A percentile compares a stretch with the other conserved stretches of the same genome.
These are phyloP conservation scores for Botrytis deweyae DNA, from an alignment of 2,329 filamentous ascomycete genomes.

Conservation along the genomic window DNA sequence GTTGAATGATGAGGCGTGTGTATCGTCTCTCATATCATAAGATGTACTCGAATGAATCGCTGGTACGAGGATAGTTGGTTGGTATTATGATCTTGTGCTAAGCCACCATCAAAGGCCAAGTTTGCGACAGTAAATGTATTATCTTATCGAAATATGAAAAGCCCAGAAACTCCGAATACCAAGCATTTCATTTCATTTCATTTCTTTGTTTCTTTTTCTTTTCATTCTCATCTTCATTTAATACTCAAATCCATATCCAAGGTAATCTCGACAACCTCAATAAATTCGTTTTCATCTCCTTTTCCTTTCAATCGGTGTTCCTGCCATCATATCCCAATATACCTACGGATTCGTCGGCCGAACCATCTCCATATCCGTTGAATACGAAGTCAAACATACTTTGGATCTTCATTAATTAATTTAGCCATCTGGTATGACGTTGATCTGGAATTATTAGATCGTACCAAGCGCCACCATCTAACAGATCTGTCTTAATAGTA, in stretches of 20 bases:
- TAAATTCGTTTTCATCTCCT: not conserved
- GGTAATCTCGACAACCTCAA: not conserved
- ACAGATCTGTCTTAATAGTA: not conserved
- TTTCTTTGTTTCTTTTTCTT: constrained; percentile 8
- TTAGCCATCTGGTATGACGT: constrained; percentile 7
- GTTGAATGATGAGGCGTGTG: not conserved
- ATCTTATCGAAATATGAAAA: not conserved
- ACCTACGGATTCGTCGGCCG: not conserved
- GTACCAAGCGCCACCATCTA: constrained; percentile 4
- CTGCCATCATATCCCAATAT: not conserved
- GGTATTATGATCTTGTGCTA: not conserved
- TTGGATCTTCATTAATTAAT: not conserved
- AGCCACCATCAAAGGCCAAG: constrained; percentile 1
- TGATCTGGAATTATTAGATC: not conserved
- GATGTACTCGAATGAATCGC: not conserved
- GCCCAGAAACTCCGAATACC: not conserved
- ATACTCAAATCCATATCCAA: not conserved
- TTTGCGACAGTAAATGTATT: constrained; percentile 19
- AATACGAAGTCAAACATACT: not conserved
- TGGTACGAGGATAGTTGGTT: not conserved
- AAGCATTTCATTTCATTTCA: not conserved
- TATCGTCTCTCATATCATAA: not conserved
- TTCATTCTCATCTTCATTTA: not conserved
- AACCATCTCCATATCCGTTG: not conserved
- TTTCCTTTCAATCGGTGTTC: not conserved